Conservation (phyloP, 2,329 filamentous ascomycete genomes). For the Penicillium sp. region DNA sequence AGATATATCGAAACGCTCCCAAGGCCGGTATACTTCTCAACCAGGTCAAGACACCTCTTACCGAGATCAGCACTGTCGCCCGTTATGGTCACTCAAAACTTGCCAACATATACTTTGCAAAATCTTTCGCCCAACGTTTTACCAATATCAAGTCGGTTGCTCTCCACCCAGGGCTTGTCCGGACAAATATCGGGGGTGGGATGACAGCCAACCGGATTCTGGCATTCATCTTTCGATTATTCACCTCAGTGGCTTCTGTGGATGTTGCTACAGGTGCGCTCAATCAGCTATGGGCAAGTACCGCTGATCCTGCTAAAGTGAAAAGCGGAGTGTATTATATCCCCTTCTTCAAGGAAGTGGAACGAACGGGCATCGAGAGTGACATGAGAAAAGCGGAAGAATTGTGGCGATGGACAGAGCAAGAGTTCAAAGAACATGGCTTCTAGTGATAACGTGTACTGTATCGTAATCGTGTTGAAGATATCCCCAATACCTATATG, state of each 20-base stretch:
- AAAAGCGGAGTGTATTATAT: background rate
- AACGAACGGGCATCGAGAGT: background rate
- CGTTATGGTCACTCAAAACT: constrained; percentile 21
- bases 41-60: constrained; percentile 13
- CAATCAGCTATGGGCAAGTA: background rate
- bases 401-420: constrained; percentile 16
- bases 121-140: constrained; percentile 3
- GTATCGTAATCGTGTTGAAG: no score
- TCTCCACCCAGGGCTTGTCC: background rate
- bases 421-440: background rate
- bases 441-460: background rate
- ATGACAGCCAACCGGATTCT: background rate
- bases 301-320: background rate
- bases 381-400: constrained; percentile 3
- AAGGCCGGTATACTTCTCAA: constrained; percentile 19
- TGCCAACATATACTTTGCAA: constrained; percentile 16
- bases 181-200: background rate
- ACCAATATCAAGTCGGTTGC: background rate
- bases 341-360: background rate
- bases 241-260: background rate
- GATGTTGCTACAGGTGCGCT: background rate
- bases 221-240: background rate
- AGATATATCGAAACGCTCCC: constrained; percentile 14
- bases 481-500: no score
- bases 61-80: constrained; percentile 5